phyloP scores from a whole-genome alignment of 2,329 filamentous ascomycete genomes.

The Neopestalotiopsis clavispora region DNA sequence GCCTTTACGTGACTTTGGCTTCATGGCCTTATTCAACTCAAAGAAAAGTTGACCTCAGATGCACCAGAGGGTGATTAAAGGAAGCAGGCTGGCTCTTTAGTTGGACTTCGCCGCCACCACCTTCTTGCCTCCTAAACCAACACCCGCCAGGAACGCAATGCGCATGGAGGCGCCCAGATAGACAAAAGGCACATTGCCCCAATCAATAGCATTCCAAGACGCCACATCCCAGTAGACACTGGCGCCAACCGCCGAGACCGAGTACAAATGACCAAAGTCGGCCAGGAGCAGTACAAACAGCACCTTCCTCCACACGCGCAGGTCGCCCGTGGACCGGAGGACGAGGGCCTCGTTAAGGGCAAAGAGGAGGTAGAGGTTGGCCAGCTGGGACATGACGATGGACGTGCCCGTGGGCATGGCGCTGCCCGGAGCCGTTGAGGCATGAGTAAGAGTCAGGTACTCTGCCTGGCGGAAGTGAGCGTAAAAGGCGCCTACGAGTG shows the following conservation, averaged over 20 bases:
- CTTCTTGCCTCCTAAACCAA: conserved; percentile 50
- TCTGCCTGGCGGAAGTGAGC: conserved; percentile 52
- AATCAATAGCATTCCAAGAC: conserved; percentile 70
- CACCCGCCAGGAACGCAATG: conserved; percentile 60
- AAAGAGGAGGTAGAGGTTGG: conserved; percentile 79
- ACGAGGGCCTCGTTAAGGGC: conserved; percentile 79
- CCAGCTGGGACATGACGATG: conserved; percentile 74
- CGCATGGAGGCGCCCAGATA: conserved; percentile 68
- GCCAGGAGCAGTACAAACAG: conserved; percentile 72
- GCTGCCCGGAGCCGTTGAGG: conserved; percentile 50
- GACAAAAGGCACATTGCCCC: conserved; percentile 73
- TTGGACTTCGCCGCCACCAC: conserved; percentile 23
- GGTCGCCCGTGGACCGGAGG: conserved; percentile 69
- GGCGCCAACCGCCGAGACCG: conserved; percentile 62
- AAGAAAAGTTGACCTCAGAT: no score
- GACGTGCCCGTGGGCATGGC: conserved; percentile 63
- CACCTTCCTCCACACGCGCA: conserved; percentile 72
- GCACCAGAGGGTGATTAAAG: no score
- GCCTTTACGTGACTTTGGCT: no score
- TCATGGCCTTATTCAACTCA: no score
- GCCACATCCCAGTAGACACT: conserved; percentile 67
- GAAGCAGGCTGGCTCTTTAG: conserved; percentile 6
- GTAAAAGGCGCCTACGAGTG: conserved; percentile 57
- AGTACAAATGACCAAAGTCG: conserved; percentile 78
- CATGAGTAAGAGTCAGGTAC: conserved; percentile 70